Base-by-base conservation (phyloP, 1,139 yeast species). In the Pichiaceae sp. region DNA sequence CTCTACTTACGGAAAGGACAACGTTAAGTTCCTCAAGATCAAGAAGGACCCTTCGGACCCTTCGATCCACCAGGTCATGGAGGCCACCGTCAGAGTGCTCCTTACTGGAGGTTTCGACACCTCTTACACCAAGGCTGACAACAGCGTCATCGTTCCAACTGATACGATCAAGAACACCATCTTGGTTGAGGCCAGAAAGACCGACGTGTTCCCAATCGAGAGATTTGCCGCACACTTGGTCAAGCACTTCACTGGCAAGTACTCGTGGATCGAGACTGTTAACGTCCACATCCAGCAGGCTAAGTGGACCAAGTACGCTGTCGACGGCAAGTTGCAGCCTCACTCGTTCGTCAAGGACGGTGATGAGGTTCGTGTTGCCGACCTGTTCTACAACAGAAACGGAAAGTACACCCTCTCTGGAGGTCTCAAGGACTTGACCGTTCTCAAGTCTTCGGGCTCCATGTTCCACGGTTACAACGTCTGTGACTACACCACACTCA, bases 101-200 rank as follows among this genome's bases (percentile, higher is more conserved):
- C 70, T 87, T 42, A 77, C 72, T 49, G 96, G 96, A 43, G 72
- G 70, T 38, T 79, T 87, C 50, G 95, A 82, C 43, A 63, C 64
- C 24, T 77, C 95, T 3, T 87, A 84, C 65, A 87, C 96, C 37
- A 57, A 79, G 44, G 96, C 95, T 29, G 94, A 87, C 61, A 87
- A 87, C 63, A 59, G 84, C 3, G 72, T 83, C n/a, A 78, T 87
- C 53, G 94, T 87, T 34, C 96, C 96, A 39, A 87, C 96, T 11
- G 96, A 87, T 60, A 86, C 96, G 1, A 89, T 86, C 43, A 87
- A 87, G 63, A 87, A 87, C 68, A 87, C 96, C 39, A 75, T 85
- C 46, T 70, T 78, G 57, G 65, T 87, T 29, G 78, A 84, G 50
- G 96, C 95, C 44, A 84, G 83, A 62, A 79, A 70, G 52, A 70